Base-by-base conservation (phyloP, 108 stramenopile species). In the Pseudonitzschia multiseries region DNA sequence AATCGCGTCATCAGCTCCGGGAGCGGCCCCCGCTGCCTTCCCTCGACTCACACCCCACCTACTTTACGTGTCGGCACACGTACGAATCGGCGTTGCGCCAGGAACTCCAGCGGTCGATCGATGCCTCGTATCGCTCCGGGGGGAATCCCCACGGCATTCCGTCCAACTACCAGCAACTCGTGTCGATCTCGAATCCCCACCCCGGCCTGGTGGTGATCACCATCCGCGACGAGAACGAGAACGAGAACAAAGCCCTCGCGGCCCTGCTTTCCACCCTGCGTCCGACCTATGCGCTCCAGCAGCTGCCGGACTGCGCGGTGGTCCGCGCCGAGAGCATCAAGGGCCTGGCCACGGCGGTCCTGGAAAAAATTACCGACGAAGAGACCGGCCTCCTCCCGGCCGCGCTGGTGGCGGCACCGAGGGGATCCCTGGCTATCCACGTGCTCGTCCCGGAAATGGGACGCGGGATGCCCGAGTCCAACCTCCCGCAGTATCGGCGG, bases 261-360 rank as follows among this genome's bases (percentile, higher is more conserved):
- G 36, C 21, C 14, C 61, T 29, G 31, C 62, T 27, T n/a, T 0
- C 14, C 6, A 50, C 2, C 22, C 36, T 57, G 0, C 76, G 84
- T 63, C 86, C 86, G 20, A 57, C 76, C 14, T 87, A 87, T 72
- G 86, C 86, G 3, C 76, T 87, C 9, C 86, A 87, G 57, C 27
- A 43, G 0, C 42, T 87, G 41, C 81, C 86, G 1, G 51, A 80
- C 21, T 73, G 68, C 64, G 72, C 75, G 6, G 75, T 84, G n/a
- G 72, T 81, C 14, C 48, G 61, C 40, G 77, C 74, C 0, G 82
- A 82, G 43, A 81, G 80, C 26, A 87, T 87, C 63, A 87, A 84
- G 53, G 81, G 83, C 24, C 64, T 87, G 22, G 81, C 83, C n/a
- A 57, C 61, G n/a, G 71, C 61, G 48, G 40, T 82, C 40, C 36